phyloP scores from a whole-genome alignment of 129 eudicot genomes.

The Chrysanthemum lavandulifolium region DNA sequence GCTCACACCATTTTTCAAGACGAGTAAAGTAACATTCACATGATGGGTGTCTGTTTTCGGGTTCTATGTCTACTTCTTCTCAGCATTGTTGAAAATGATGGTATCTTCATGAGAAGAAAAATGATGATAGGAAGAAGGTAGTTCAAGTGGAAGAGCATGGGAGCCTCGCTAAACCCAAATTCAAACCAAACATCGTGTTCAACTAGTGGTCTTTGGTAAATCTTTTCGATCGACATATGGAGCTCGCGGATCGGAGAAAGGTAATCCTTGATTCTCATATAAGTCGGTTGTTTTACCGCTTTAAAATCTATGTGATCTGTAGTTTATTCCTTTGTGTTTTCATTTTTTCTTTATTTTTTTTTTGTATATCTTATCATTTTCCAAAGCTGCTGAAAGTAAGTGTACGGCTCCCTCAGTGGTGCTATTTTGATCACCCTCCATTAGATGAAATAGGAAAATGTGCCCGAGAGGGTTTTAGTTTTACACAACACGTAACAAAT shows the following conservation, averaged over 20 bases:
- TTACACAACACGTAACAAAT: no score
- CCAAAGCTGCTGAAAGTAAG: constrained; percentile 4
- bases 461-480: no score
- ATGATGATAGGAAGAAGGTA: constrained; percentile 61
- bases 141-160: constrained; percentile 49
- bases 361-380: background rate
- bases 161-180: constrained; percentile 64
- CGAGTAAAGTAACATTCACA: background rate
- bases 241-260: constrained; percentile 81
- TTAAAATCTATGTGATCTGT: background rate
- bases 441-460: no score
- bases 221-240: constrained; percentile 75
- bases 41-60: constrained; percentile 38
- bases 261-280: constrained; percentile 33
- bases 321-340: background rate
- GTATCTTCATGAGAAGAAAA: constrained; percentile 45
- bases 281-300: background rate
- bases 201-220: constrained; percentile 40
- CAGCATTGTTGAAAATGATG: constrained; percentile 62
- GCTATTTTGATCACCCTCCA: background rate
- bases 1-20: constrained; percentile 6
- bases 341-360: constrained; percentile 1
- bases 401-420: background rate
- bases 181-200: constrained; percentile 55
- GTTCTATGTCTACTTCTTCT: constrained; percentile 61